Evolutionary conservation across 345 rosid species (phyloP), one percentile per base, ranked within the genome.

Genomic region (Lepidium didymum): DNA sequence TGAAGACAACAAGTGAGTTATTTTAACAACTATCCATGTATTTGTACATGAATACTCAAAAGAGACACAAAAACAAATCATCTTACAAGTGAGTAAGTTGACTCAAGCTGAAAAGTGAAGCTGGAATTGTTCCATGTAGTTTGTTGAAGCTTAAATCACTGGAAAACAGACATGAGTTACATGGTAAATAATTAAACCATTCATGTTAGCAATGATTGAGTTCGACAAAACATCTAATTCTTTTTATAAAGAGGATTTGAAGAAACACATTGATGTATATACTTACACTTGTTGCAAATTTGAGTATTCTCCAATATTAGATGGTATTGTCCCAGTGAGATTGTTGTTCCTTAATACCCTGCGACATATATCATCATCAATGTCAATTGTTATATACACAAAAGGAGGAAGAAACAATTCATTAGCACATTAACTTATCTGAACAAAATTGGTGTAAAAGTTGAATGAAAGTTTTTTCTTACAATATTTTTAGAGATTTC

Each of bases 31-130:
- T 25, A 16, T 62, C 52, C 36, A 3, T 6, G 10, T 29, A 19
- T 11, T 13, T 53, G 21, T 1, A 19, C 29, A 38, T 10, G 31
- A 47, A 46, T 18, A 55, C 36, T 2, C 49, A 67, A 49, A 37
- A 54, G 13, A 29, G 25, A 34, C 37, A 62, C 21, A 38, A 46
- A 53, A 37, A 62, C 9, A 34, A 25, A 57, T 60, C 45, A 61
- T 70, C 75, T 80, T 90, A 87, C 92, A 90, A 74, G 80, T 74
- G 62, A 74, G 47, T 57, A 57, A 74, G 77, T 33, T 43, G 1
- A 40, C 5, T 36, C 8, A 36, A 36, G 40, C 8, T 36, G 40
- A 36, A 36, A 36, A 19, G 21, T 19, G 21, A 19, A 19, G 1
- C 21, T 2, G 21, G 21, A 19, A 19, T 19, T 19, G 21, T 1